These are phyloP conservation scores for Karstenula rhodostoma DNA, from an alignment of 2,329 filamentous ascomycete genomes.

Conservation along the genomic window DNA sequence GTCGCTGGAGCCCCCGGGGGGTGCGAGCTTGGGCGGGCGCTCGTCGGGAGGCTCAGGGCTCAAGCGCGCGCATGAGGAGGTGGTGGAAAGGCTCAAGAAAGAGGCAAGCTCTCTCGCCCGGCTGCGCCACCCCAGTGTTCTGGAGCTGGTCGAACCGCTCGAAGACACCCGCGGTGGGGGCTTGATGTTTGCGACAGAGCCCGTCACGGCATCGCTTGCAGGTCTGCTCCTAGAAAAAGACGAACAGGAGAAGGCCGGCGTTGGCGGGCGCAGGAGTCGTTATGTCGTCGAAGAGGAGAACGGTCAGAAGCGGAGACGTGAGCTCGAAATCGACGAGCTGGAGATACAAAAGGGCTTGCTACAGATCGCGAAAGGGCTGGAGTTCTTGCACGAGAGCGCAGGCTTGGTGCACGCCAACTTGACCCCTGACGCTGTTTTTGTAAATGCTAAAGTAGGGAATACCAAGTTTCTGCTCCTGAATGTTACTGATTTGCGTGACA, in stretches of 20 bases:
- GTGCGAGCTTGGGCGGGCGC: constrained; percentile 63
- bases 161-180: constrained; percentile 93
- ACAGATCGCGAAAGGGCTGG: constrained; percentile 91
- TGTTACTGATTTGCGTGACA: constrained; percentile 51
- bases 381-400: constrained; percentile 95
- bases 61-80: constrained; percentile 86
- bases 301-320: constrained; percentile 72
- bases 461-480: constrained; percentile 18
- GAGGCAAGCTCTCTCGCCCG: constrained; percentile 90
- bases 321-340: constrained; percentile 93
- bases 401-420: constrained; percentile 93
- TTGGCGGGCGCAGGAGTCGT: constrained; percentile 75
- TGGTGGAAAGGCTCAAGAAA: constrained; percentile 87
- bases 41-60: constrained; percentile 70
- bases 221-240: constrained; percentile 87
- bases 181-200: constrained; percentile 94
- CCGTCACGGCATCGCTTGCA: constrained; percentile 86
- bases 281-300: constrained; percentile 83
- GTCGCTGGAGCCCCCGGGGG: constrained; percentile 74
- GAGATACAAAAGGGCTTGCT: constrained; percentile 97
- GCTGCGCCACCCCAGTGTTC: constrained; percentile 86
- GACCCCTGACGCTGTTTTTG: constrained; percentile 89
- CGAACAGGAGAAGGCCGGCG: constrained; percentile 76
- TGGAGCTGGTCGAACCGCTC: constrained; percentile 93
- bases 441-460: constrained; percentile 83